phyloP scores from a whole-genome alignment of 768 basidiomycete genomes.

The Russula earlei region DNA sequence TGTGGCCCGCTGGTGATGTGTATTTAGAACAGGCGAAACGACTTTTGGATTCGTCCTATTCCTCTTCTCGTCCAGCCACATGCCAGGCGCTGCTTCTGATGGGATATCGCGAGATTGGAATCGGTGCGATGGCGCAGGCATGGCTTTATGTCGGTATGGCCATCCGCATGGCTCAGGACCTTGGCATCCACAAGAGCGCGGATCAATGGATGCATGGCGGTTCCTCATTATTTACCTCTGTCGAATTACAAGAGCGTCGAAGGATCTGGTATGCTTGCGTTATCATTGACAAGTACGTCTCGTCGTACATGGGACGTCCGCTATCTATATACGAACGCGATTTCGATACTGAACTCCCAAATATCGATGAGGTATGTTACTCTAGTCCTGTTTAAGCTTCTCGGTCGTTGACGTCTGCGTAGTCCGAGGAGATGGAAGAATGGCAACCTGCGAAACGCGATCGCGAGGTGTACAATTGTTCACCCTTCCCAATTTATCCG shows the following conservation, averaged over 20 bases:
- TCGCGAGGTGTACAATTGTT: constrained; percentile 25
- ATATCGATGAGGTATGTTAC: constrained; percentile 43
- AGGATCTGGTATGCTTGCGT: constrained; percentile 75
- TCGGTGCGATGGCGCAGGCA: constrained; percentile 81
- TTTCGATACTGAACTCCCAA: constrained; percentile 63
- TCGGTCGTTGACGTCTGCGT: not conserved
- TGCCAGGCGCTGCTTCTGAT: constrained; percentile 74
- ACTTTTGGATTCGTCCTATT: constrained; percentile 56
- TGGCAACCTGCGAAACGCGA: constrained; percentile 38
- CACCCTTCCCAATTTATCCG: constrained; percentile 35
- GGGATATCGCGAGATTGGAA: constrained; percentile 79
- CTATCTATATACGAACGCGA: constrained; percentile 66
- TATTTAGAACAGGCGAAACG: constrained; percentile 60
- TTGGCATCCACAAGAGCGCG: constrained; percentile 74
- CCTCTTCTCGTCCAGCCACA: constrained; percentile 62
- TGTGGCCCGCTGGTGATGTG: constrained; percentile 77
- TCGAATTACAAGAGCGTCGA: constrained; percentile 60
- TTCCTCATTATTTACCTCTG: constrained; percentile 41
- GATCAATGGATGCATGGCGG: constrained; percentile 67
- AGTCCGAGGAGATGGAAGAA: constrained; percentile 58
- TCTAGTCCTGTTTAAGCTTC: not conserved
- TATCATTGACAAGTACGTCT: constrained; percentile 71
- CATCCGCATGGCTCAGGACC: constrained; percentile 85
- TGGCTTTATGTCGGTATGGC: constrained; percentile 86
- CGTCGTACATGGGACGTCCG: constrained; percentile 70